These are phyloP conservation scores for Nigrospora osmanthi DNA, from an alignment of 2,329 filamentous ascomycete species.

Conservation along the genomic window DNA sequence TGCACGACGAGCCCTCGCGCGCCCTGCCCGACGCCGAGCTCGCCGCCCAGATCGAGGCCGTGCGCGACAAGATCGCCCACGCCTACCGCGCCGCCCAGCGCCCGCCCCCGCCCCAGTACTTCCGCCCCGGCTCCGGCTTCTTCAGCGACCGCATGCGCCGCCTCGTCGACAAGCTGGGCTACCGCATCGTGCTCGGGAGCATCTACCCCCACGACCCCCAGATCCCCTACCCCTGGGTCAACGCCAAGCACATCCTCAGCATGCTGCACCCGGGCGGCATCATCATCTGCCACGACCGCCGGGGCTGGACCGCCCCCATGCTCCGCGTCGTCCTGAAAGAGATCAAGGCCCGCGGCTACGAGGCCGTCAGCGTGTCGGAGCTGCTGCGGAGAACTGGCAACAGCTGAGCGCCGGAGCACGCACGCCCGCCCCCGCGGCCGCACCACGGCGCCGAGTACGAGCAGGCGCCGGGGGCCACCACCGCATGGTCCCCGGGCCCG, in stretches of 20 bases:
- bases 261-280: constrained; percentile 71
- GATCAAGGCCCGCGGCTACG: constrained; percentile 59
- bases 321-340: constrained; percentile 64
- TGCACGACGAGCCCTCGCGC: constrained; percentile 74
- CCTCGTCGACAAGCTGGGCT: constrained; percentile 52
- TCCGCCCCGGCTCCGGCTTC: constrained; percentile 78
- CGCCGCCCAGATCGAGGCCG: constrained; percentile 52
- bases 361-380: constrained; percentile 62
- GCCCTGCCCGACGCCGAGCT: constrained; percentile 53
- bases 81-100: constrained; percentile 25
- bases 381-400: constrained; percentile 39
- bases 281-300: constrained; percentile 78
- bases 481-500: too few species aligned
- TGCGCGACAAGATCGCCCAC: constrained; percentile 35
- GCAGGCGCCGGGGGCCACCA: too few species aligned
- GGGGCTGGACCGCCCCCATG: constrained; percentile 80
- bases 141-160: constrained; percentile 66
- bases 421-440: too few species aligned
- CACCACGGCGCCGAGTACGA: too few species aligned
- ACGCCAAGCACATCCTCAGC: constrained; percentile 72
- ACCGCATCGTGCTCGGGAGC: constrained; percentile 69
- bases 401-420: background rate
- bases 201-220: constrained; percentile 92
- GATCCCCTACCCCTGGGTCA: constrained; percentile 59
- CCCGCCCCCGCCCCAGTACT: constrained; percentile 50